Conservation (phyloP, 208 protist genomes). For the Trypanosoma cruzi region DNA sequence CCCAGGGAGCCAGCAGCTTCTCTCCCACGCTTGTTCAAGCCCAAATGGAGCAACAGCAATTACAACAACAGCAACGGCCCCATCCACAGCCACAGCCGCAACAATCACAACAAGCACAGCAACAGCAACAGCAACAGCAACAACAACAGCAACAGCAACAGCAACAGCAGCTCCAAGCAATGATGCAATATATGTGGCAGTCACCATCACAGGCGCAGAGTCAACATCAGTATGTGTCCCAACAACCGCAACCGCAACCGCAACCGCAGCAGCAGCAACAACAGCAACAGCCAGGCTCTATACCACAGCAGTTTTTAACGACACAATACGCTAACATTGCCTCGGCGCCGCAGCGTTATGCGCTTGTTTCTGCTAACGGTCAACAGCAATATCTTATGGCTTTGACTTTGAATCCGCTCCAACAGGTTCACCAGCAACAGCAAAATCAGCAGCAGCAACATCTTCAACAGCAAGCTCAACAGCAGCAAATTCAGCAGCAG, state of each 20-base stretch:
- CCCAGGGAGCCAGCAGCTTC: not conserved
- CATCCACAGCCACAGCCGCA: too few species aligned
- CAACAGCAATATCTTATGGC: constrained; percentile 29
- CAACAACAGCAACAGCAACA: too few species aligned
- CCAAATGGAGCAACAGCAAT: not conserved
- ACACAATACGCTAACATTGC: constrained; percentile 21
- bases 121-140: too few species aligned
- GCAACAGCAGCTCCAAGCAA: constrained; percentile 22
- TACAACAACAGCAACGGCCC: constrained; percentile 24
- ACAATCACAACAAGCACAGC: too few species aligned
- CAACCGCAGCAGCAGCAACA: not conserved
- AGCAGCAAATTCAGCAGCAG: too few species aligned
- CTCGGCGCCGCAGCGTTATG: constrained; percentile 7
- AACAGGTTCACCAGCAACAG: constrained; percentile 18
- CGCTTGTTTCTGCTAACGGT: constrained; percentile 19
- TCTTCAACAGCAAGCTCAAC: not conserved
- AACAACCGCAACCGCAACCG: not conserved
- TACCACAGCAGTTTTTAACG: constrained; percentile 12
- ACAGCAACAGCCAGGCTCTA: constrained; percentile 8
- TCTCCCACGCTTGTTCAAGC: constrained; percentile 4
- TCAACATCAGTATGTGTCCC: not conserved
- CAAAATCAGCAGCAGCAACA: constrained; percentile 17
- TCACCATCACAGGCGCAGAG: not conserved
- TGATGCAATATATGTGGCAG: constrained; percentile 21
- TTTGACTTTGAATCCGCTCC: constrained; percentile 13